A percentile compares a stretch with the other conserved stretches of the same genome.
Conservation (phyloP, 2,329 filamentous ascomycete genomes). For the Trichoderma koningiopsis region DNA sequence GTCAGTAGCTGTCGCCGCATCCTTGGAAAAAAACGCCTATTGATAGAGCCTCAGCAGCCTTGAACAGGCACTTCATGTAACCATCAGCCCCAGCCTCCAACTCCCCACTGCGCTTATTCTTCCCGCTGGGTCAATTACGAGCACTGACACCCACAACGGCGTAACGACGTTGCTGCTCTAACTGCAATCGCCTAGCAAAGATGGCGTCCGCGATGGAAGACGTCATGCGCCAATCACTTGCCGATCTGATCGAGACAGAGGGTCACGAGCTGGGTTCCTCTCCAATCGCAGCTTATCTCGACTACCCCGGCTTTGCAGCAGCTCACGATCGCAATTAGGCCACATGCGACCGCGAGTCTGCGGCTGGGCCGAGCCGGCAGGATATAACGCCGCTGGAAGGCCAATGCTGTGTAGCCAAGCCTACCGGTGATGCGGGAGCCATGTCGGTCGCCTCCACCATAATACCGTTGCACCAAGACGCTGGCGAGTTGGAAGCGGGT, state of each 20-base stretch:
- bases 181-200: background rate
- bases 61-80: background rate
- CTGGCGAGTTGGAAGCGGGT: background rate
- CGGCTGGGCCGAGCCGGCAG: background rate
- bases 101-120: conserved; percentile 1
- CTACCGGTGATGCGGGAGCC: background rate
- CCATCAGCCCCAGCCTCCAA: background rate
- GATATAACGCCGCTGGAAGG: conserved; percentile 4
- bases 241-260: conserved; percentile 14
- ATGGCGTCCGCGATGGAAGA: conserved; percentile 18
- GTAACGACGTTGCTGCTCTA: background rate
- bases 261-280: conserved; percentile 9
- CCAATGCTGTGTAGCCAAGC: background rate
- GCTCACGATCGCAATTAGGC: conserved; percentile 14
- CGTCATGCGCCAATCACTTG: conserved; percentile 18
- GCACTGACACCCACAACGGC: conserved; percentile 3
- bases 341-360: conserved; percentile 3
- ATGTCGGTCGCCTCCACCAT: background rate
- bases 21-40: background rate
- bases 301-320: conserved; percentile 13
- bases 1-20: background rate
- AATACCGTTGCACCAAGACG: background rate
- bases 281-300: conserved; percentile 5
- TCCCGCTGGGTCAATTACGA: background rate
- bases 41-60: background rate